Percentiles rank a stretch among this genome's conserved stretches.
These are phyloP conservation scores for Hypoxylon intermedium DNA, from an alignment of 495 filamentous ascomycete genomes.

Conservation along the genomic window DNA sequence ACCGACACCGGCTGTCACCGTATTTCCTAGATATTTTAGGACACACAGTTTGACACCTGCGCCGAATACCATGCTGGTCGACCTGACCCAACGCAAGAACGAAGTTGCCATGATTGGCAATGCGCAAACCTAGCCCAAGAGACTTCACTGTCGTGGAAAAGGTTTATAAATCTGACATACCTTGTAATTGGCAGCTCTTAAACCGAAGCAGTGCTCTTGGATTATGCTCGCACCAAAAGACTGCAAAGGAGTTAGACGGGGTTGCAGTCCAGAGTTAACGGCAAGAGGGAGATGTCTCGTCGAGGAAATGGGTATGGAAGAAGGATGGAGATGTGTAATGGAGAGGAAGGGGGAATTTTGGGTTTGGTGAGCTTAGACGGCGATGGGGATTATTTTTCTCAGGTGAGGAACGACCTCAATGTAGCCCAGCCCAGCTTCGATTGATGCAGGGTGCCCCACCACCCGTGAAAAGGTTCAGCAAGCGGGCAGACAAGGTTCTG, in stretches of 20 bases:
- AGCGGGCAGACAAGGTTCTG: not conserved
- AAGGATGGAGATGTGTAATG: slow-evolving; percentile 14
- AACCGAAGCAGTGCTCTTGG: slow-evolving; percentile 15
- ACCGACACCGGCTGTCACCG: not conserved
- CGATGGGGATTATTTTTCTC: slow-evolving; percentile 36
- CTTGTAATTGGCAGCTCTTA: slow-evolving; percentile 13
- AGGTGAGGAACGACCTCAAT: slow-evolving; percentile 15
- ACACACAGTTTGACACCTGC: slow-evolving; percentile 3
- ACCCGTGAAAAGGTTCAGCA: slow-evolving; percentile 8
- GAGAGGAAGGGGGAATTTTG: slow-evolving; percentile 7
- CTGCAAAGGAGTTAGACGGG: slow-evolving; percentile 27
- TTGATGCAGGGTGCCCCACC: slow-evolving; percentile 23
- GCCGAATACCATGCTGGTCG: slow-evolving; percentile 7
- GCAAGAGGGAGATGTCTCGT: slow-evolving; percentile 9
- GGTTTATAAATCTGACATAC: slow-evolving; percentile 21
- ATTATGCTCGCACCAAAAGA: slow-evolving; percentile 13
- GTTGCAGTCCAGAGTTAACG: slow-evolving; percentile 16
- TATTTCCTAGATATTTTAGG: slow-evolving; percentile 21
- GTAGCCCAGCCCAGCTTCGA: slow-evolving; percentile 21
- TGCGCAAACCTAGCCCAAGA: not conserved
- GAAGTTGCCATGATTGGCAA: not conserved
- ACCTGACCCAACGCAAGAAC: not conserved
- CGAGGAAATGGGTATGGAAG: slow-evolving; percentile 8
- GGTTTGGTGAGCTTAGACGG: slow-evolving; percentile 21
- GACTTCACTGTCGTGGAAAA: not conserved